Evolutionary conservation across 139 green algal species (phyloP), one percentile per base, ranked within the genome.

Genomic region (Astrephomene gubernaculifera): DNA sequence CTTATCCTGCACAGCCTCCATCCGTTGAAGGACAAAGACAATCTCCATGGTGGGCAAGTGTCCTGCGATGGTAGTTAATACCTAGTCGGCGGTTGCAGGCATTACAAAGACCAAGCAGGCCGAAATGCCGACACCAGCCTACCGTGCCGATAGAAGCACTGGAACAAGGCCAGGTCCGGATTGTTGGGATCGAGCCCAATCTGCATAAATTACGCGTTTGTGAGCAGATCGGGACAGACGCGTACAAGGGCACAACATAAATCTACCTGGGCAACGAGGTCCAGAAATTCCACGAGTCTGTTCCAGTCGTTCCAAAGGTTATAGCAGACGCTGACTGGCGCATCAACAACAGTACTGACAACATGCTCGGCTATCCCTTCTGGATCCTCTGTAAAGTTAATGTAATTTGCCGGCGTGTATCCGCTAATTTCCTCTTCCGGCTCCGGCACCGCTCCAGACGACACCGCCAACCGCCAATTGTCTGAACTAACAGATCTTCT

Each of bases 121-220:
- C n/a, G n/a, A n/a, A 76, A 53, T 70, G 9, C 24, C 41, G 21
- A 57, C 12, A 35, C 19, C 7, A 21, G 82, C 92, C 82, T 71
- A 95, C 92, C 82, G 75, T 79, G 92, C 43, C 92, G 81, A 43
- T 95, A 95, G 80, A 91, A 95, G 81, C 90, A 94, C 54, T 94
- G 88, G n/a, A 95, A 90, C 1, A 94, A 52, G 9, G 89, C 92
- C 70, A 92, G 83, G 71, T 92, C 86, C 31, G 75, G 74, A 14
- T 87, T 75, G 43, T 89, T 78, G 27, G 79, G 72, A 61, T 94
- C 90, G 22, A 95, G 83, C 1, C 89, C 89, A 52, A 94, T 93
- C 91, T 94, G 88, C 76, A 85, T 5, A n/a, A n/a, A 10, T n/a
- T 71, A 27, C 2, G 52, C 1, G 1, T 36, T n/a, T 21, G 49